Evolutionary conservation across 1,284 basidiomycete species (phyloP).

Genomic region (Quambalaria eucalypti): DNA sequence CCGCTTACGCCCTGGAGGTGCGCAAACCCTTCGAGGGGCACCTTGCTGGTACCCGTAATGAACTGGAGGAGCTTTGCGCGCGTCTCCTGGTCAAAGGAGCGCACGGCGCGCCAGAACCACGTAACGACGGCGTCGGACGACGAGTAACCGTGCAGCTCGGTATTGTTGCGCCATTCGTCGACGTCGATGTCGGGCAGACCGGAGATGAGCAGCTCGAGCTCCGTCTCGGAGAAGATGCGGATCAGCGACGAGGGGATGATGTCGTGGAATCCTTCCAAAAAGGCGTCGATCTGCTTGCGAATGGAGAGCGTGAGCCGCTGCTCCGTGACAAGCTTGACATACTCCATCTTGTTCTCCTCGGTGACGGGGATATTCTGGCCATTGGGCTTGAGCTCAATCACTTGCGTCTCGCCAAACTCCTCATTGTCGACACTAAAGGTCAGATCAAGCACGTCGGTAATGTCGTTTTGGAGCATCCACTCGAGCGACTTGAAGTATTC

Average conservation of each 20-base stretch:
- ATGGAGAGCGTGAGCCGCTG: slow-evolving; percentile 90
- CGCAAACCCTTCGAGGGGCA: slow-evolving; percentile 84
- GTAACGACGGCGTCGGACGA: slow-evolving; percentile 78
- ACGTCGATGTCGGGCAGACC: slow-evolving; percentile 98
- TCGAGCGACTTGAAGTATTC: slow-evolving; percentile 74
- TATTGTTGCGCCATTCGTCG: slow-evolving; percentile 93
- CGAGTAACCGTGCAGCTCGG: slow-evolving; percentile 73
- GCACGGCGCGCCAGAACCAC: slow-evolving; percentile 98
- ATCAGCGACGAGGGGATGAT: slow-evolving; percentile 62
- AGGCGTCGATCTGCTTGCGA: slow-evolving; percentile 77
- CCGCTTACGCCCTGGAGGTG: slow-evolving; percentile 90
- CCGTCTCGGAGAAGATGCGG: slow-evolving; percentile 82
- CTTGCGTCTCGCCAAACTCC: slow-evolving; percentile 51
- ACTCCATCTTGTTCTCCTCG: slow-evolving; percentile 91
- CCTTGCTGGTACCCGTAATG: slow-evolving; percentile 81
- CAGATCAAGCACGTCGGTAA: slow-evolving; percentile 65
- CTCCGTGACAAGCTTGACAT: slow-evolving; percentile 81
- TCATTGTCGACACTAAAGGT: slow-evolving; percentile 85
- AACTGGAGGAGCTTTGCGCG: slow-evolving; percentile 80
- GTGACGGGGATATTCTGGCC: slow-evolving; percentile 38
- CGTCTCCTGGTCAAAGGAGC: slow-evolving; percentile 94
- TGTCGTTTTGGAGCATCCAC: slow-evolving; percentile 50
- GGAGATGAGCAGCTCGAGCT: slow-evolving; percentile 92
- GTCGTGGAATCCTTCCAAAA: slow-evolving; percentile 88
- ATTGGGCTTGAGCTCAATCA: slow-evolving; percentile 40